Evolutionary conservation across 768 basidiomycete genomes (phyloP).

Genomic region (Cantharellus cinnabarinus): DNA sequence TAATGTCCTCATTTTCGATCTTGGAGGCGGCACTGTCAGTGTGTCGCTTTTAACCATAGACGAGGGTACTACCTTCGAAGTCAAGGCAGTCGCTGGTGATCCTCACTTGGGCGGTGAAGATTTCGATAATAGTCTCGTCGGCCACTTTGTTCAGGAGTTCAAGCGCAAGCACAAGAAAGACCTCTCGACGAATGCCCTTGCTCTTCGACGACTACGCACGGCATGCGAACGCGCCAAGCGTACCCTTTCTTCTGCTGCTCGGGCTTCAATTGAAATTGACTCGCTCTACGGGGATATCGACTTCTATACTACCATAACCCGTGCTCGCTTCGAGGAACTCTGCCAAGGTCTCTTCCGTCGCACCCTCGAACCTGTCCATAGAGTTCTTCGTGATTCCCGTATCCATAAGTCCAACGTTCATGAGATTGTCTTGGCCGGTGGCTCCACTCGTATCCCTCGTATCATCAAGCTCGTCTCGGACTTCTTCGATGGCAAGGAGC

Average conservation of each 20-base stretch:
- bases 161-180: slow-evolving; percentile 34
- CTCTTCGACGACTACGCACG: slow-evolving; percentile 26
- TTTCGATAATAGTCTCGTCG: slow-evolving; percentile 32
- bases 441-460: slow-evolving; percentile 30
- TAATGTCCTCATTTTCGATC: slow-evolving; percentile 33
- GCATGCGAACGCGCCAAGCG: slow-evolving; percentile 32
- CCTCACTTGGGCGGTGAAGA: slow-evolving; percentile 32
- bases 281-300: slow-evolving; percentile 34
- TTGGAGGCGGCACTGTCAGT: slow-evolving; percentile 32
- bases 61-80: slow-evolving; percentile 28
- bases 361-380: slow-evolving; percentile 29
- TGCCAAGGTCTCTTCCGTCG: slow-evolving; percentile 26
- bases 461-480: slow-evolving; percentile 45
- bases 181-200: slow-evolving; percentile 25
- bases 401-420: slow-evolving; percentile 29
- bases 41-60: slow-evolving; percentile 30
- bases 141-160: slow-evolving; percentile 31
- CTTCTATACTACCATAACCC: slow-evolving; percentile 35
- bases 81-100: slow-evolving; percentile 31
- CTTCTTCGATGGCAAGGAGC: slow-evolving; percentile 47
- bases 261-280: slow-evolving; percentile 35
- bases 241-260: slow-evolving; percentile 30
- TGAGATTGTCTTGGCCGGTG: slow-evolving; percentile 31
- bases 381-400: slow-evolving; percentile 32
- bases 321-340: slow-evolving; percentile 29